Evolutionary conservation across 305 asterid genomes (phyloP), one percentile per base, ranked within the genome.

Genomic region (Solanum chacoense): DNA sequence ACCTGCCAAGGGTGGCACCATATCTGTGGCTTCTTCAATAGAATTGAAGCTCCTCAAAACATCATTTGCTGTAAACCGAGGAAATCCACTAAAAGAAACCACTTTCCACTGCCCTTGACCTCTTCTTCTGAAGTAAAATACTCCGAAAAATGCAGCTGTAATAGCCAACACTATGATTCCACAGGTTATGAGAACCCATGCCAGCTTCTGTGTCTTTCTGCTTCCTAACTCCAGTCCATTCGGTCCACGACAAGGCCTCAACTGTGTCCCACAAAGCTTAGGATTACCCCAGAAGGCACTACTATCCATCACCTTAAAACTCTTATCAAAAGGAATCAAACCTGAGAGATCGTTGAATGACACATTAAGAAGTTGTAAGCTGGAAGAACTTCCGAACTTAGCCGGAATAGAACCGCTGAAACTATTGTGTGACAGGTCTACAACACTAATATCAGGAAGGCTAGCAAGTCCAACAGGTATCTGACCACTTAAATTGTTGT

Each of bases 291-390:
- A 18, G 90, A 97, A 97, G 18, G 97, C 94, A 87, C 95, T 94
- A 72, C 86, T 87, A 74, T 93, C 97, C 98, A 97, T 96, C 45
- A 4, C 74, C 83, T 74, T 88, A 86, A 96, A 94, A 55, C 59
- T 79, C 90, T 86, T 87, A 59, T 90, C 93, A 14, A 87, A 88
- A 90, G 99, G 99, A 73, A 97, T 95, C 18, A 92, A 89, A 69
- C 99, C 99, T 2, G 96, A 96, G 31, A 97, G 91, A 85, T 96
- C 93, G 65, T 97, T 97, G 91, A 93, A 94, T 6, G 99, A 96
- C 88, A 97, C 94, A 55, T 96, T 97, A 7, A 97, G 92, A 78
- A 94, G 94, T 84, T 89, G 92, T 89, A 96, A 91, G 89, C 93
- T 94, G 7, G 93, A 89, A 34, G 94, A 94, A 67, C 77, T 90